phyloP scores from a whole-genome alignment of 768 basidiomycete genomes.

The Calocybe cyanea region DNA sequence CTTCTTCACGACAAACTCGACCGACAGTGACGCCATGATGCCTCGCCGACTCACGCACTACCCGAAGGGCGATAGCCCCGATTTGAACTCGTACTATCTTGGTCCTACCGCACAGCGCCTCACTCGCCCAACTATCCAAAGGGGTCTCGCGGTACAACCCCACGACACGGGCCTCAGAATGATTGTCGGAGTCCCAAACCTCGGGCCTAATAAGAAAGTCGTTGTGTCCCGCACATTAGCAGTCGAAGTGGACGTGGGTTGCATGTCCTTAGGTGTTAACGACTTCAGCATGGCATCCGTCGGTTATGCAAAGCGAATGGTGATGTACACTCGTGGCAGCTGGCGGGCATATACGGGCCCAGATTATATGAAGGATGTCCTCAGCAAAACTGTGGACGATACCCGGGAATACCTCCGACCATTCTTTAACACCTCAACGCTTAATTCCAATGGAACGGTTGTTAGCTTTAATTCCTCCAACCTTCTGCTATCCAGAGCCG shows the following conservation, averaged over 20 bases:
- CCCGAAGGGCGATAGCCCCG: no score
- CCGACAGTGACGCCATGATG: constrained; percentile 22
- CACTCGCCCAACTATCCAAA: constrained; percentile 6
- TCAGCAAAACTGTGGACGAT: constrained; percentile 17
- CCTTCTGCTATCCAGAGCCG: background rate
- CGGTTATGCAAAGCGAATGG: background rate
- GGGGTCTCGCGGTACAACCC: constrained; percentile 15
- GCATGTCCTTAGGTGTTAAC: constrained; percentile 11
- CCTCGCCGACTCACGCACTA: constrained; percentile 12
- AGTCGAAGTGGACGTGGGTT: constrained; percentile 16
- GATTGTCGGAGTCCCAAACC: constrained; percentile 17
- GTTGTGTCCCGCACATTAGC: constrained; percentile 14
- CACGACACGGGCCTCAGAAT: constrained; percentile 15
- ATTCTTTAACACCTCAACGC: constrained; percentile 16
- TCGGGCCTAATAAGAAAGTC: constrained; percentile 10
- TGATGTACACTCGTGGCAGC: constrained; percentile 9
- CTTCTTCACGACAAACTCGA: constrained; percentile 17
- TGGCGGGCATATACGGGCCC: constrained; percentile 20
- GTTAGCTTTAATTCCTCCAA: constrained; percentile 9
- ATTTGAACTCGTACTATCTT: constrained; percentile 15
- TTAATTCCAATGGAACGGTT: constrained; percentile 9
- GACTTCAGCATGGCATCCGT: background rate
- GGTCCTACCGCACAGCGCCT: constrained; percentile 12
- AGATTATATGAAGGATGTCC: constrained; percentile 15
- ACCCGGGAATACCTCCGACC: constrained; percentile 15